Percentiles rank a stretch among this genome's conserved stretches.
Evolutionary conservation across 192 early-diverging fungal genomes (phyloP).

Genomic region (Phycomyces blakesleeanus): DNA sequence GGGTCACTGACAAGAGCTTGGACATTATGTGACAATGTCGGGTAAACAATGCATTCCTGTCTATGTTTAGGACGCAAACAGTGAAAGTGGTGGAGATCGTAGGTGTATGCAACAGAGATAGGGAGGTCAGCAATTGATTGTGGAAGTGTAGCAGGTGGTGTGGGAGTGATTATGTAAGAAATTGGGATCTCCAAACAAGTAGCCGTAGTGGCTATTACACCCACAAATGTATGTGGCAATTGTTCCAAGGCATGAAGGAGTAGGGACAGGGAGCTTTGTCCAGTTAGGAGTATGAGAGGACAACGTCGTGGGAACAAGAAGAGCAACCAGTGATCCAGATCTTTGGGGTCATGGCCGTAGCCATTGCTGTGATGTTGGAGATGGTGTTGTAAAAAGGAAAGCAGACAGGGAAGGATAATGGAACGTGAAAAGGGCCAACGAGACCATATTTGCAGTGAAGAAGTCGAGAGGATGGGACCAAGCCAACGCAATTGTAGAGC

Average conservation of each 20-base stretch:
- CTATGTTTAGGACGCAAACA: too few relatives aligned
- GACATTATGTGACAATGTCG: too few relatives aligned
- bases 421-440: background rate
- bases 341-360: background rate
- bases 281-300: too few relatives aligned
- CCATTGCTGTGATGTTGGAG: background rate
- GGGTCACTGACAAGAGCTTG: too few relatives aligned
- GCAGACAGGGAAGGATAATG: background rate
- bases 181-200: background rate
- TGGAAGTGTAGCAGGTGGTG: too few relatives aligned
- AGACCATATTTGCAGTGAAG: background rate
- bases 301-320: too few relatives aligned
- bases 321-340: too few relatives aligned
- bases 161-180: too few relatives aligned
- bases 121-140: too few relatives aligned
- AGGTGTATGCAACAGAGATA: too few relatives aligned
- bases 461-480: background rate
- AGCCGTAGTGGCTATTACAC: background rate
- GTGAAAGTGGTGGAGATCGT: too few relatives aligned
- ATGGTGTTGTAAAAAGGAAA: background rate
- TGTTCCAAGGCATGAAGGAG: background rate
- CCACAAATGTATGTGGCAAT: background rate
- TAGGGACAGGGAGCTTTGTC: background rate
- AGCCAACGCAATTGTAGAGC: constrained; percentile 4
- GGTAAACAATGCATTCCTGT: too few relatives aligned